Conservation (phyloP, 2,329 filamentous ascomycete genomes). For the Plectosphaerella cucumerina region DNA sequence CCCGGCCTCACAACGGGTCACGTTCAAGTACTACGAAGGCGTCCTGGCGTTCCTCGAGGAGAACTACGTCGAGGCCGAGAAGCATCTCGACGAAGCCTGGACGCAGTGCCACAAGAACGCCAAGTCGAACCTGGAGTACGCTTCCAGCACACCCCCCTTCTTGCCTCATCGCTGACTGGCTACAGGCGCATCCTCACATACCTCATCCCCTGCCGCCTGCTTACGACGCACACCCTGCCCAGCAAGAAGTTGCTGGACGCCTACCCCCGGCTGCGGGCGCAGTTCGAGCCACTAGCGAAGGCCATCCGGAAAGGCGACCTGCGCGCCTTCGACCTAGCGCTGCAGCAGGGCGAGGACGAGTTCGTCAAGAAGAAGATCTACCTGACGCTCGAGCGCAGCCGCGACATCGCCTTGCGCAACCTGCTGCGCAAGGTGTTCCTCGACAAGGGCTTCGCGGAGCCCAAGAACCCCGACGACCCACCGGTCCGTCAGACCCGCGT, state of each 20-base stretch:
- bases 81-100: conserved; percentile 76
- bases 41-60: conserved; percentile 94
- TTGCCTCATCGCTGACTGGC: conserved; percentile 10
- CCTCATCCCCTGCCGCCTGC: conserved; percentile 85
- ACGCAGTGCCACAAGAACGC: conserved; percentile 72
- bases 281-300: conserved; percentile 73
- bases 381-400: conserved; percentile 84
- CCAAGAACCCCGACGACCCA: conserved; percentile 62
- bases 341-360: conserved; percentile 80
- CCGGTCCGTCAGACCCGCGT: conserved; percentile 71
- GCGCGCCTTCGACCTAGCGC: conserved; percentile 74
- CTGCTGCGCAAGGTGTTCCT: conserved; percentile 89
- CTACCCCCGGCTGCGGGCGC: conserved; percentile 69
- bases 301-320: conserved; percentile 84
- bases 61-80: conserved; percentile 82
- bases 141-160: background rate
- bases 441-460: conserved; percentile 73
- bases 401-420: conserved; percentile 89
- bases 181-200: conserved; percentile 84
- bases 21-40: conserved; percentile 94
- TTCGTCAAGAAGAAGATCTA: conserved; percentile 94
- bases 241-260: conserved; percentile 65
- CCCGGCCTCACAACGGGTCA: conserved; percentile 86
- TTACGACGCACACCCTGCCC: conserved; percentile 84
- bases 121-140: conserved; percentile 72